These are phyloP conservation scores for Trifolium repens DNA, from an alignment of 306 rosid species.

Conservation along the genomic window DNA sequence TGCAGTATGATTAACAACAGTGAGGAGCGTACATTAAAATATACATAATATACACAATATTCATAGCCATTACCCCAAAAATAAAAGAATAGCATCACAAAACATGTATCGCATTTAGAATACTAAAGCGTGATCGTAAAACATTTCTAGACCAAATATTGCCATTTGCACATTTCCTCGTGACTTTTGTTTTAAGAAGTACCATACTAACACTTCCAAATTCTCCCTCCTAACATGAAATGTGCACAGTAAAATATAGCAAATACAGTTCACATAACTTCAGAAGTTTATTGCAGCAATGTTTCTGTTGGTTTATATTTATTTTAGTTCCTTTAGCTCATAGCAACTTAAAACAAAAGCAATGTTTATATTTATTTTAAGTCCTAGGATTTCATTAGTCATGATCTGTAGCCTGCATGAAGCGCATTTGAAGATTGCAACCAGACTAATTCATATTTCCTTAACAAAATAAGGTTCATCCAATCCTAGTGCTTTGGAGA, in stretches of 20 bases:
- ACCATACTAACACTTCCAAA: neutral
- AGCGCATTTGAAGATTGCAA: neutral
- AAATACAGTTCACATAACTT: neutral
- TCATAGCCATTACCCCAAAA: neutral
- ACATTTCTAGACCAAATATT: constrained; percentile 18
- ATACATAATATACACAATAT: constrained; percentile 9
- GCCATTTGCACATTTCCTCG: constrained; percentile 7
- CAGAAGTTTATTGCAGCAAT: constrained; percentile 5
- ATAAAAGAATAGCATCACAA: constrained; percentile 1
- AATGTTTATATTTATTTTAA: neutral
- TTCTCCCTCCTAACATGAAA: neutral
- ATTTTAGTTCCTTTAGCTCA: neutral
- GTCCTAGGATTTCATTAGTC: neutral
- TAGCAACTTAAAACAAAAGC: neutral
- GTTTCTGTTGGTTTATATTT: constrained; percentile 9
- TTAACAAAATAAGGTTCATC: neutral
- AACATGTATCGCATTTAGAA: constrained; percentile 17
- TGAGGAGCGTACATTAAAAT: constrained; percentile 28
- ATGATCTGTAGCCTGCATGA: neutral
- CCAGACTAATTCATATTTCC: neutral
- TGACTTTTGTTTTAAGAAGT: neutral
- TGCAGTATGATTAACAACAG: constrained; percentile 29
- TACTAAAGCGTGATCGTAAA: neutral
- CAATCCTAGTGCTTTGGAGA: too few relatives aligned
- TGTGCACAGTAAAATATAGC: neutral